These are phyloP conservation scores for Komagataella populi DNA, from an alignment of 805 yeast genomes.

Conservation along the genomic window DNA sequence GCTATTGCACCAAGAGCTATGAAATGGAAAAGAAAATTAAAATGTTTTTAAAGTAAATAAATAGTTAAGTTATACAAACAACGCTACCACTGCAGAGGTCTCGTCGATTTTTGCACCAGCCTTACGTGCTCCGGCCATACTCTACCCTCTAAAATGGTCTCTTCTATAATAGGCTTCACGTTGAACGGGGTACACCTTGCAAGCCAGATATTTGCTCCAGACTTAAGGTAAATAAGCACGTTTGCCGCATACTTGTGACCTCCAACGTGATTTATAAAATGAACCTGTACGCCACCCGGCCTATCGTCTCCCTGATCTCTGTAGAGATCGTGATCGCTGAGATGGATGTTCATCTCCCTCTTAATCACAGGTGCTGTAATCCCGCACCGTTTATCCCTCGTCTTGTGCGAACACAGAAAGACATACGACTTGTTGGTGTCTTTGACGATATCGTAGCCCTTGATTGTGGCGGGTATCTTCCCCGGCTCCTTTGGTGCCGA, in stretches of 20 bases:
- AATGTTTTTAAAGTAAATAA: not conserved
- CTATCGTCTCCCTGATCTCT: conserved; percentile 70
- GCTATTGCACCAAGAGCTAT: conserved; percentile 11
- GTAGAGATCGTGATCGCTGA: conserved; percentile 57
- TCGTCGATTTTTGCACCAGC: conserved; percentile 31
- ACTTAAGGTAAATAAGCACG: conserved; percentile 57
- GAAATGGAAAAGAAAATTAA: conserved; percentile 3
- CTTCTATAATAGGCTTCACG: conserved; percentile 60
- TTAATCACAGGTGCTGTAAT: conserved; percentile 86
- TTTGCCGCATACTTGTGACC: conserved; percentile 95
- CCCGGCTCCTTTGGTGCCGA: conserved; percentile 6
- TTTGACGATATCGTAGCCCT: conserved; percentile 20
- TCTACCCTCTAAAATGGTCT: conserved; percentile 53
- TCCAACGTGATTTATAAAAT: conserved; percentile 78
- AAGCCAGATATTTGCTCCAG: conserved; percentile 76
- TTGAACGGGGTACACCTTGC: conserved; percentile 77
- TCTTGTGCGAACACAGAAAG: conserved; percentile 77
- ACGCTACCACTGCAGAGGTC: not conserved
- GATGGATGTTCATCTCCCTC: conserved; percentile 57
- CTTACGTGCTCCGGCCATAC: conserved; percentile 66
- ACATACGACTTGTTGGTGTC: conserved; percentile 34
- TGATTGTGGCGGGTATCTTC: conserved; percentile 9
- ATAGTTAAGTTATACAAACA: not conserved
- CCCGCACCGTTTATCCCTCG: conserved; percentile 90
- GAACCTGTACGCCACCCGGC: conserved; percentile 61